Evolutionary conservation across 208 protist species (phyloP), one percentile per base, ranked within the genome.

Genomic region (Leptomonas pyrrhocoris): DNA sequence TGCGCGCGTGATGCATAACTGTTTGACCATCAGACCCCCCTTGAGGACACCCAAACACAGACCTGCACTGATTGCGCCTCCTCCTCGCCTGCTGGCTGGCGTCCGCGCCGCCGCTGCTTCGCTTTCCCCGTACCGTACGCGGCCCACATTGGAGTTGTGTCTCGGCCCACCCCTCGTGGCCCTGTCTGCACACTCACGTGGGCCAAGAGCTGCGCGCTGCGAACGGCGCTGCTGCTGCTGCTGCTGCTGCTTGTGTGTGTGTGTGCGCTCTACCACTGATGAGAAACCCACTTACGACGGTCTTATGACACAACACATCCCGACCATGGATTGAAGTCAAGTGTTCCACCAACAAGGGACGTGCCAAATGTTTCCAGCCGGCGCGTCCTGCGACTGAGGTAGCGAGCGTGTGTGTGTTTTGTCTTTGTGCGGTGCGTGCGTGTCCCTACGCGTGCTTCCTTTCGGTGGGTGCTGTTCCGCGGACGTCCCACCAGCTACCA

Each of bases 271-370:
- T 63, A 50, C 57, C 40, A 40, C 34, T 63, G 40, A 50, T 50
- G 42, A 46, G 49, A 25, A 50, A 13, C 45, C 45, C 45, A 50
- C 45, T 50, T 50, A 50, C 45, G 45, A 50, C 45, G 45, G 45
- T 50, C 45, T 50, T 50, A 50, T 50, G 45, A 50, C 45, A 50
- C 18, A 50, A 23, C 45, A 66, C 60, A 66, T 55, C 60, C 40
- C 46, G 46, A 86, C 61, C 49, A 79, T 81, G 76, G 80, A 86
- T 82, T 86, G 80, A 82, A 73, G 51, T 82, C 68, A 69, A 86
- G 80, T 86, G 80, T 85, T 71, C 64, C 60, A 16, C 59, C 50
- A 80, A 53, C 34, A 68, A 77, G 75, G 74, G 67, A 63, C 75
- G 71, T 62, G 69, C 75, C 80, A 85, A 64, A 73, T n/a, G 60